phyloP scores from a whole-genome alignment of 139 green algal genomes.

The Eudorina sp. region DNA sequence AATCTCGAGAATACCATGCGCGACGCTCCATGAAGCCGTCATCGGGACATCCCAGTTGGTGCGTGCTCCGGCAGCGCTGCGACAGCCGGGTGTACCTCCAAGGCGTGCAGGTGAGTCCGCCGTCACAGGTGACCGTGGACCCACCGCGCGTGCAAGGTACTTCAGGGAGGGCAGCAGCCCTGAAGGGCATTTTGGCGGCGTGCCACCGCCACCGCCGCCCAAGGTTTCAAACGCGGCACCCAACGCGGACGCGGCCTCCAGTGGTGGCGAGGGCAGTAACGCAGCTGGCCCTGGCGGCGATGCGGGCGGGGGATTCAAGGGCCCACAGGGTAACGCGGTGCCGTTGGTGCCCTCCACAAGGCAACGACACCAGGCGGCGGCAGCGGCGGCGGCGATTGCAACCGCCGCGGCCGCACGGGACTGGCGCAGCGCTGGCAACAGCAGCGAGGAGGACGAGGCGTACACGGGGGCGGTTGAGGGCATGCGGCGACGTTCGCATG shows the following conservation, averaged over 20 bases:
- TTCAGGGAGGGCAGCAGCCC: background rate
- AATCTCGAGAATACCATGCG: background rate
- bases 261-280: background rate
- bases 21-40: background rate
- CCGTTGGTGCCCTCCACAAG: background rate
- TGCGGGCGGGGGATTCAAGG: too few species aligned
- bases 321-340: background rate
- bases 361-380: background rate
- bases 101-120: background rate
- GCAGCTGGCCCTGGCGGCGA: background rate
- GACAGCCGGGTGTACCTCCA: background rate
- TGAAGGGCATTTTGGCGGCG: background rate
- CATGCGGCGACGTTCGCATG: background rate
- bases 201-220: background rate
- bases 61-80: background rate
- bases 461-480: background rate
- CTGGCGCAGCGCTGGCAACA: background rate
- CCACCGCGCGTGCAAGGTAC: background rate
- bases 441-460: background rate
- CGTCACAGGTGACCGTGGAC: too few species aligned
- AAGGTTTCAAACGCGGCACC: too few species aligned
- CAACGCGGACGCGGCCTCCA: too few species aligned
- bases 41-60: background rate
- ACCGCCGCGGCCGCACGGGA: too few species aligned
- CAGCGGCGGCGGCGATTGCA: background rate